Percentiles rank a stretch among this genome's conserved stretches.
Evolutionary conservation across 2,329 filamentous ascomycete genomes (phyloP).

Genomic region (Cladophialophora bantiana): DNA sequence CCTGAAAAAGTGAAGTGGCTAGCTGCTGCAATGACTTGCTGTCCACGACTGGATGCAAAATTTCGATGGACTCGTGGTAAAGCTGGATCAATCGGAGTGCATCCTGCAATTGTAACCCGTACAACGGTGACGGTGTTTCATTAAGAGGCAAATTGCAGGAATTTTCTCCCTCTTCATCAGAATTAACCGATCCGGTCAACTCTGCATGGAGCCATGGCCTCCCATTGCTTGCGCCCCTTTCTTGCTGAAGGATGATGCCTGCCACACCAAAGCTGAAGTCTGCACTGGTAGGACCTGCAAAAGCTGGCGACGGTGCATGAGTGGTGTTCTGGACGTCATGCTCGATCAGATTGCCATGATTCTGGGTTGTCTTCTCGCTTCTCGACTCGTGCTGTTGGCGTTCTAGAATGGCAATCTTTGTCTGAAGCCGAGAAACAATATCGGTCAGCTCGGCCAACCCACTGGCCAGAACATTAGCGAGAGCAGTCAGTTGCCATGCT

Average conservation of each 20-base stretch:
- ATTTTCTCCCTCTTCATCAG: conserved; percentile 18
- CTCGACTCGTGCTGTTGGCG: conserved; percentile 7
- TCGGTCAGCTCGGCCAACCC: conserved; percentile 21
- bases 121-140: conserved; percentile 2
- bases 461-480: not conserved
- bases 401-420: conserved; percentile 27
- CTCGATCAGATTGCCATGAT: not conserved
- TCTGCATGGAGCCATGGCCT: conserved; percentile 6
- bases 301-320: conserved; percentile 15
- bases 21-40: conserved; percentile 7
- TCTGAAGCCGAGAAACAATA: conserved; percentile 21
- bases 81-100: conserved; percentile 23
- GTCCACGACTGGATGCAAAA: conserved; percentile 25
- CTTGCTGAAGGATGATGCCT: conserved; percentile 22
- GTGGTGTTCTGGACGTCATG: not conserved
- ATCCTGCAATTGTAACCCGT: conserved; percentile 16
- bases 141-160: not conserved
- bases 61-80: conserved; percentile 23
- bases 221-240: not conserved
- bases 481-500: no score
- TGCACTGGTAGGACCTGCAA: conserved; percentile 27
- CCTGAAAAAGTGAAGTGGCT: not conserved
- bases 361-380: not conserved
- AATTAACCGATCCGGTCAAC: conserved; percentile 17
- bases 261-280: conserved; percentile 29